Base-by-base conservation (phyloP, 2,329 filamentous ascomycete genomes). In the Pseudocercospora eumusae region DNA sequence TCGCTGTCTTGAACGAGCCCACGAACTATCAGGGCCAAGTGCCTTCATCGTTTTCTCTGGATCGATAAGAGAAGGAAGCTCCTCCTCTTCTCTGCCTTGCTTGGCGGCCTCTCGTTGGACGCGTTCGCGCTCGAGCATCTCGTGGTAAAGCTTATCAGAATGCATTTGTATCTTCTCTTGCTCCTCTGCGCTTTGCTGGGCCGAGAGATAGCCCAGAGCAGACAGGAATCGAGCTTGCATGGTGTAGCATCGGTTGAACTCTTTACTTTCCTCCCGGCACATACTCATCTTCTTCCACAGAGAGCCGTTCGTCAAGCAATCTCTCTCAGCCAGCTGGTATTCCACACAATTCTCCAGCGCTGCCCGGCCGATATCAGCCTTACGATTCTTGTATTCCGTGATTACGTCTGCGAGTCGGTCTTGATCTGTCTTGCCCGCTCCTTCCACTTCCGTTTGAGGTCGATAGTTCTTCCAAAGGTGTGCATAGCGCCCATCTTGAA, bases 131-230 rank as follows among this genome's bases (percentile, higher is more conserved):
- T 86, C 84, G 40, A 96, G 77, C 88, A 98, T 92, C 69, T 89
- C 86, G 71, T 93, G 90, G 77, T 92, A 99, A 44, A 99, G 82
- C 66, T 86, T 86, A 79, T 99, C 95, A 62, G 93, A 93, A 75
- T 97, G 93, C 88, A 98, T 91, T 77, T 98, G 95, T 64, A 99
- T 80, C 69, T 89, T 86, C 75, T 97, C 93, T 70, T 96, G 90
- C 56, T 90, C 83, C 28, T 87, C 83, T 0, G 83, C 79, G 8
- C 88, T 80, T 21, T 87, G 84, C 49, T 89, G 84, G 64, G 85
- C 80, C 25, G 85, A 86, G 7, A 96, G 84, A 74, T 97, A 98
- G 4, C 95, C 95, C 18, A 99, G 79, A 1, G 93, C 92, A 76
- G 93, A 92, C 27, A 99, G 80, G 69, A 99, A 93, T 75, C 93